Evolutionary conservation across 345 rosid species (phyloP).

Genomic region (Luvunga scandens): DNA sequence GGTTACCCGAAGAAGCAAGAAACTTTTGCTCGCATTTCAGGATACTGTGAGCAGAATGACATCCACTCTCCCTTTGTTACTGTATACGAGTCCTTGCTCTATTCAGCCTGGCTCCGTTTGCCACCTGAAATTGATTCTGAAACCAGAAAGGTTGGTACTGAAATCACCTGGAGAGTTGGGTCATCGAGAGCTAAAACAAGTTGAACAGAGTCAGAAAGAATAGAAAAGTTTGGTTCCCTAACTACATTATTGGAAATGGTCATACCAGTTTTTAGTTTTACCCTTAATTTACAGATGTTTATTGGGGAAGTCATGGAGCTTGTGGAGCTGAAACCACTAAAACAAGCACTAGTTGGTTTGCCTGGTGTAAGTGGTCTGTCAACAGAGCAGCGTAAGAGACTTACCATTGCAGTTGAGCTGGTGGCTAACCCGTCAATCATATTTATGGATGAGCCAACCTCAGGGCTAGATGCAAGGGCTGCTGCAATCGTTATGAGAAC

Average conservation of each 20-base stretch:
- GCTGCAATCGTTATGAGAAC: slow-evolving; percentile 60
- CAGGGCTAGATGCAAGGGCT: slow-evolving; percentile 55
- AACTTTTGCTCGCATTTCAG: slow-evolving; percentile 52
- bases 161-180: background rate
- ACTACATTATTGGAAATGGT: background rate
- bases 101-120: slow-evolving; percentile 61
- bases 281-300: background rate
- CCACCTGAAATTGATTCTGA: slow-evolving; percentile 28
- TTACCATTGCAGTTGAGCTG: slow-evolving; percentile 50
- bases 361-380: slow-evolving; percentile 44
- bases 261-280: background rate
- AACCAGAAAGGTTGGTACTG: slow-evolving; percentile 35
- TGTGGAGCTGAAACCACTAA: slow-evolving; percentile 31
- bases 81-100: slow-evolving; percentile 49
- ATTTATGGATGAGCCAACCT: slow-evolving; percentile 53
- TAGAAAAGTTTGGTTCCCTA: slow-evolving; percentile 7
- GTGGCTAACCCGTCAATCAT: slow-evolving; percentile 57
- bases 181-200: background rate
- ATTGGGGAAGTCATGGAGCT: slow-evolving; percentile 47
- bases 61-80: slow-evolving; percentile 58
- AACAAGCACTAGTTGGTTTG: slow-evolving; percentile 39
- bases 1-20: slow-evolving; percentile 59
- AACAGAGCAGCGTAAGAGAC: slow-evolving; percentile 46
- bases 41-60: slow-evolving; percentile 59
- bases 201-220: slow-evolving; percentile 55